These are phyloP conservation scores for Aspergillus novoparasiticus DNA, from an alignment of 2,329 filamentous ascomycete species.

Conservation along the genomic window DNA sequence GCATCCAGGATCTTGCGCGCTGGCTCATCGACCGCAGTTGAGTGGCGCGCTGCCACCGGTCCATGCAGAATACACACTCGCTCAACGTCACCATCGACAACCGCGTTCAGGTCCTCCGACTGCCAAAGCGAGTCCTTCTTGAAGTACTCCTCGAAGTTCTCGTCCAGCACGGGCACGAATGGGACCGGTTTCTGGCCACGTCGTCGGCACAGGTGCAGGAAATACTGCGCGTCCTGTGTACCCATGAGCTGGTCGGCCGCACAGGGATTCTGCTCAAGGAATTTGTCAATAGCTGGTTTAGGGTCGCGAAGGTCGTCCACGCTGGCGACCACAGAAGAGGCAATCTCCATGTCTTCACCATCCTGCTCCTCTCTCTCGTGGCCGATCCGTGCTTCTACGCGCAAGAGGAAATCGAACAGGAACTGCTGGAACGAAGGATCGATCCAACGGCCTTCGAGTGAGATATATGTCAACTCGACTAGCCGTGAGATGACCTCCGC, in stretches of 20 bases:
- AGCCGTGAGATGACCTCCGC: conserved; percentile 82
- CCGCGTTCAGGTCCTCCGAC: conserved; percentile 93
- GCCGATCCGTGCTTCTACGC: conserved; percentile 93
- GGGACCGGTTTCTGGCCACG: conserved; percentile 94
- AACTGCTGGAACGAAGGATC: conserved; percentile 79
- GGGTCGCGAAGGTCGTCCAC: conserved; percentile 86
- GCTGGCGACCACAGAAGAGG: conserved; percentile 78
- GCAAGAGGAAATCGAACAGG: conserved; percentile 93
- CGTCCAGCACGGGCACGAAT: conserved; percentile 90
- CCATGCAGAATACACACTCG: conserved; percentile 96
- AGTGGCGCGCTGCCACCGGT: conserved; percentile 91
- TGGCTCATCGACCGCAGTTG: conserved; percentile 86
- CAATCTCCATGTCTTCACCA: not conserved
- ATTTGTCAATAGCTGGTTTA: conserved; percentile 73
- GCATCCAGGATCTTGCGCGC: conserved; percentile 92
- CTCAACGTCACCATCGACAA: conserved; percentile 93
- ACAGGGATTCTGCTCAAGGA: conserved; percentile 82
- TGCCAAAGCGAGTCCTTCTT: conserved; percentile 99
- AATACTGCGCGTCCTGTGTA: conserved; percentile 96
- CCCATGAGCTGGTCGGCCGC: conserved; percentile 91
- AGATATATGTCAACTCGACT: conserved; percentile 88
- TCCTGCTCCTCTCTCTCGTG: conserved; percentile 54
- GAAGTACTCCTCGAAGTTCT: conserved; percentile 99
- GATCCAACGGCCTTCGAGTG: conserved; percentile 89
- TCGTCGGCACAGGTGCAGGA: conserved; percentile 87